Base-by-base conservation (phyloP, 1,284 basidiomycete genomes). In the Trametes pubescens region DNA sequence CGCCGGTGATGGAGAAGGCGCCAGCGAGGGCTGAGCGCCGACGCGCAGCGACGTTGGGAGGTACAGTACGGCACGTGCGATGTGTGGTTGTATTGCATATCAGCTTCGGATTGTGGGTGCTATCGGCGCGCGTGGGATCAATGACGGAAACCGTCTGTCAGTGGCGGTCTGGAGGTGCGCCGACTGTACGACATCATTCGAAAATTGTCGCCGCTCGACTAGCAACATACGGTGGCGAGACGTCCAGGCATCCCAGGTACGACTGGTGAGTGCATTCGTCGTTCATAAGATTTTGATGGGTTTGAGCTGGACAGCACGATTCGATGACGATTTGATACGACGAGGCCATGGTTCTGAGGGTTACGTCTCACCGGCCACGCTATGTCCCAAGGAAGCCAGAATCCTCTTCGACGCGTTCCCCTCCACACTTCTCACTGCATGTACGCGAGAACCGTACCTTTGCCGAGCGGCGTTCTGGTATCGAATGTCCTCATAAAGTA, bases 1-100 rank as follows among this genome's bases (percentile, higher is more conserved):
- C 1, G 53, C 64, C 3, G 72, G 47, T 38, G 46, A 49, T 49
- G 46, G 6, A 44, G 44, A 37, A 26, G 21, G 14, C 32, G 32
- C 34, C 14, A n/a, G 29, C 37, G 22, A 10, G 57, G 11, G 29
- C 37, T 38, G 40, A 47, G 34, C 29, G 26, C 35, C 21, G 47
- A 22, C 18, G 24, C 35, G 34, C 16, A 32, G 29, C 29, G 29
- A 32, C 29, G 29, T 32, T 32, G 29, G 21, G 38, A 48, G 24
- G 51, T 29, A 22, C 11, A 26, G 46, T 26, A 57, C 2, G 21
- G 16, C 16, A 26, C 51, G 40, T 38, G 57, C 57, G 49, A 44
- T 24, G n/a, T 22, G 34, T 26, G 21, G 38, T 34, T 58, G 18
- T n/a, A 46, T 59, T 29, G 10, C 16, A 34, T 26, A 59, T 52